Evolutionary conservation across 2,329 filamentous ascomycete species (phyloP).

Genomic region (Aspergillus amoenus): DNA sequence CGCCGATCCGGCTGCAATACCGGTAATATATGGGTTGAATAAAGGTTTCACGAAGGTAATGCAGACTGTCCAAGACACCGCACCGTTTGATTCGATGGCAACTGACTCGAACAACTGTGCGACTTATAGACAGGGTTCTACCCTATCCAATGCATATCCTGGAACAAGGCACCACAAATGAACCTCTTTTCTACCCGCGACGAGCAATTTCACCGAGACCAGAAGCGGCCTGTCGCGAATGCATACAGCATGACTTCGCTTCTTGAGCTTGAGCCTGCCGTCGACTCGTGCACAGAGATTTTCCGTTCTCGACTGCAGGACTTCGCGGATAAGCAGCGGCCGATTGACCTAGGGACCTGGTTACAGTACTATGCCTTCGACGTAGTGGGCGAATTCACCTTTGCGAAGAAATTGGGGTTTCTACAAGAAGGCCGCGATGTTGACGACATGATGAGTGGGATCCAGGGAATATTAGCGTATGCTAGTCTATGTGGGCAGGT

Average conservation of each 20-base stretch:
- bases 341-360: slow-evolving; percentile 48
- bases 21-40: background rate
- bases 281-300: slow-evolving; percentile 12
- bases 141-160: slow-evolving; percentile 1
- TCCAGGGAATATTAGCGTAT: slow-evolving; percentile 37
- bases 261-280: slow-evolving; percentile 8
- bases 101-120: background rate
- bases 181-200: slow-evolving; percentile 33
- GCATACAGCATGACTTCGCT: slow-evolving; percentile 18
- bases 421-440: slow-evolving; percentile 73
- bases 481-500: slow-evolving; percentile 61
- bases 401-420: slow-evolving; percentile 73
- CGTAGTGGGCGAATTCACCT: slow-evolving; percentile 75
- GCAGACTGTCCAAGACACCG: background rate
- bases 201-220: slow-evolving; percentile 28
- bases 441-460: slow-evolving; percentile 67
- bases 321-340: slow-evolving; percentile 1
- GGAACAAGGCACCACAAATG: slow-evolving; percentile 1
- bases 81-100: background rate
- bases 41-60: background rate
- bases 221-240: slow-evolving; percentile 15
- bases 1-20: background rate
- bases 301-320: slow-evolving; percentile 12
- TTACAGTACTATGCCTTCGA: slow-evolving; percentile 80
- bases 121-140: background rate